A percentile compares a stretch with the other conserved stretches of the same genome.
Conservation (phyloP, 2,329 filamentous ascomycete genomes). For the Botryotinia calthae region DNA sequence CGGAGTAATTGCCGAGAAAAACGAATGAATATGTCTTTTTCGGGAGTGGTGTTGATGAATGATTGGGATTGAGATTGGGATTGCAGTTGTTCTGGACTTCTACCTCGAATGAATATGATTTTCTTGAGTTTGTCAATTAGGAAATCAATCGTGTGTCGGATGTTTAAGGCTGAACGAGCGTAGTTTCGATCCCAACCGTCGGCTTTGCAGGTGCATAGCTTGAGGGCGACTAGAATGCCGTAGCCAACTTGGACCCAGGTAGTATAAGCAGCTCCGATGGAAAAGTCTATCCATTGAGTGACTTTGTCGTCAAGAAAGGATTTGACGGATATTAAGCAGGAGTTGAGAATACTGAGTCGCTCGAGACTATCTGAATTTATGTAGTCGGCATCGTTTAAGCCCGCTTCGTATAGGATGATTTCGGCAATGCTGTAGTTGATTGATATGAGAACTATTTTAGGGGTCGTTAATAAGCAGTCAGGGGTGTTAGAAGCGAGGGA, state of each 20-base stretch:
- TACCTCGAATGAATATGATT: background rate
- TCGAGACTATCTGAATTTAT: slow-evolving; percentile 18
- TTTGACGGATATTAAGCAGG: slow-evolving; percentile 21
- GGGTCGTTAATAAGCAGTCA: background rate
- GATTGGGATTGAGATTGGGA: background rate
- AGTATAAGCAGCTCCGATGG: slow-evolving; percentile 14
- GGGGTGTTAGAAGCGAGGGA: background rate
- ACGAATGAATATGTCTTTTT: background rate
- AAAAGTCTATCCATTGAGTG: background rate
- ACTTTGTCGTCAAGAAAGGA: slow-evolving; percentile 17
- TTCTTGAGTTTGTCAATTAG: background rate
- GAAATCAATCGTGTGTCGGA: background rate
- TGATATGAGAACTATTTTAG: background rate
- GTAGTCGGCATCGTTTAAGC: slow-evolving; percentile 8
- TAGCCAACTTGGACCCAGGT: slow-evolving; percentile 17
- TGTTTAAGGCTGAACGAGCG: background rate
- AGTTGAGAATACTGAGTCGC: slow-evolving; percentile 20
- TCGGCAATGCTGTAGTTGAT: slow-evolving; percentile 20
- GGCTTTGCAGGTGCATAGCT: slow-evolving; percentile 19
- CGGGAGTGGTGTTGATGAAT: background rate
- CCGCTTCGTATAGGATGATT: slow-evolving; percentile 22
- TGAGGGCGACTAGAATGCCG: slow-evolving; percentile 19
- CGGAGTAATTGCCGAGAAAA: background rate
- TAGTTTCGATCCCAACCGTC: slow-evolving; percentile 21
- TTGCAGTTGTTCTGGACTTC: background rate